Evolutionary conservation across 352 stramenopile species (phyloP), one percentile per base, ranked within the genome.

Genomic region (Albugo candida): DNA sequence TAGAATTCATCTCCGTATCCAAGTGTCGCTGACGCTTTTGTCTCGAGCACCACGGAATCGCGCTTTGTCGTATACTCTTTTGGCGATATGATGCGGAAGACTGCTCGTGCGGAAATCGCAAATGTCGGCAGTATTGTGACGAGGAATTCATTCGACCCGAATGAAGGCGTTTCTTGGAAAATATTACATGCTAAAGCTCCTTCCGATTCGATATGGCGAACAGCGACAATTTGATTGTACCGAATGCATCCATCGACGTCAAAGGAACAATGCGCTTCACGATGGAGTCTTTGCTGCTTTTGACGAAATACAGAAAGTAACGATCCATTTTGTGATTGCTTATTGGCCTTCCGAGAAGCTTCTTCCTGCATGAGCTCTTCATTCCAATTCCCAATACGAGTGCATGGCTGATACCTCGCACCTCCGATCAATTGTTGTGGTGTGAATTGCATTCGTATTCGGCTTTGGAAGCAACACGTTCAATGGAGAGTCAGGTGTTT

Each of bases 381-480:
- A 64, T 91, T 91, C 80, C 80, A 93, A 50, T 93, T 93, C 45
- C 80, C 80, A 45, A 91, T 86, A 41, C 75, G 80, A 41, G 78
- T 93, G 21, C 51, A 61, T 13, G 75, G 69, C 47, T 67, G 73
- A 59, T 91, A 91, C 17, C 78, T 71, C 1, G 77, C 78, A 14
- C 75, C 80, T 20, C 80, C 80, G 13, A 88, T 72, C 45, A 91
- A 75, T 53, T 93, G 80, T 58, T 93, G 80, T 36, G 80, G 80
- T n/a, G 80, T 93, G 58, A 93, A 91, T 55, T 91, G 77, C 80
- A 93, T 93, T n/a, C 10, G 24, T 21, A 6, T n/a, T n/a, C n/a
- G n/a, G n/a, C n/a, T n/a, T n/a, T 34, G 20, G 34, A 1, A 17
- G n/a, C 36, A 13, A 37, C 11, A 31, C 8, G 24, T 3, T 10